Evolutionary conservation across 1,139 yeast genomes (phyloP).

Genomic region (Lodderomyces pseudojiufengensis): DNA sequence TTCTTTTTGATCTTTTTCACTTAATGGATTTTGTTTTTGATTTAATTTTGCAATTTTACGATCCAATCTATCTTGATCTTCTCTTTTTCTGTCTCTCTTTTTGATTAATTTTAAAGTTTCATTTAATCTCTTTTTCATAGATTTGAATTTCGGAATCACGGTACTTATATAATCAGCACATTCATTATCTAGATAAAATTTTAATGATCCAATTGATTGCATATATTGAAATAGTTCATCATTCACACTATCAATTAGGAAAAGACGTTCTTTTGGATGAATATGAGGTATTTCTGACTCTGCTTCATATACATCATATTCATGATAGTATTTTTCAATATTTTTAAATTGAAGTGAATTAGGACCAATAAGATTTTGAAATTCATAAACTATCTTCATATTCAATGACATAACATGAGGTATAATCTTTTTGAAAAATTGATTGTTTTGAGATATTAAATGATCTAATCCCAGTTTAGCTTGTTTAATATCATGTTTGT

Average conservation of each 20-base stretch:
- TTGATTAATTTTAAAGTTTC: conserved; percentile 38
- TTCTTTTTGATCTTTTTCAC: conserved; percentile 37
- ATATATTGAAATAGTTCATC: conserved; percentile 30
- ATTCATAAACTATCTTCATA: conserved; percentile 27
- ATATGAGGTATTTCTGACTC: conserved; percentile 30
- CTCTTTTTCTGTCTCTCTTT: conserved; percentile 43
- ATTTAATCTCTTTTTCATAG: conserved; percentile 38
- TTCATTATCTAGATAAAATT: conserved; percentile 27
- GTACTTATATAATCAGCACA: conserved; percentile 31
- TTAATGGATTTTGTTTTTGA: conserved; percentile 33
- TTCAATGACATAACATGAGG: conserved; percentile 34
- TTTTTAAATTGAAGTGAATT: conserved; percentile 42
- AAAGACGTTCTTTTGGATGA: conserved; percentile 39
- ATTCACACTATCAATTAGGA: conserved; percentile 27
- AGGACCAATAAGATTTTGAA: conserved; percentile 34
- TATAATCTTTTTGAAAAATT: conserved; percentile 33
- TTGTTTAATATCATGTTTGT: conserved; percentile 42
- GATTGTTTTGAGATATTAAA: conserved; percentile 32
- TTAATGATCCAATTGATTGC: conserved; percentile 26
- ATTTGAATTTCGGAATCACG: conserved; percentile 31
- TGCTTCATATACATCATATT: conserved; percentile 31
- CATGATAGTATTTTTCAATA: conserved; percentile 38
- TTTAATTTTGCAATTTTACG: conserved; percentile 40
- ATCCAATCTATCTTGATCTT: conserved; percentile 36
- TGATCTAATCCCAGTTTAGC: conserved; percentile 44